phyloP scores from a whole-genome alignment of 768 basidiomycete species.

The Cyclocybe aegerita region DNA sequence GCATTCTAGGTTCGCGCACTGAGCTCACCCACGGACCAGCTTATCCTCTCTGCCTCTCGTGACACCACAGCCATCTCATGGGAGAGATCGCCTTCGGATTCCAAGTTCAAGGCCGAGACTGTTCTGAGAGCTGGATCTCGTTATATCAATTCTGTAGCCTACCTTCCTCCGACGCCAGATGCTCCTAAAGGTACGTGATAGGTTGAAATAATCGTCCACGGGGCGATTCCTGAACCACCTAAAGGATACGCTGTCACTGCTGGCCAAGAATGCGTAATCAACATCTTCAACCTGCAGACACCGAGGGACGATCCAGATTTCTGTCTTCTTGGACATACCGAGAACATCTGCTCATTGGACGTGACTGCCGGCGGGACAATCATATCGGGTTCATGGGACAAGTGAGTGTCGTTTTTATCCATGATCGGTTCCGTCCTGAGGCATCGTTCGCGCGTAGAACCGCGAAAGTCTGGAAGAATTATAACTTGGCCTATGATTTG shows the following conservation, averaged over 20 bases:
- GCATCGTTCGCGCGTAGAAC: conserved; percentile 50
- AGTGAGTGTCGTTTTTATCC: conserved; percentile 45
- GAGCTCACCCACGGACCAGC: conserved; percentile 68
- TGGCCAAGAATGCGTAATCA: conserved; percentile 87
- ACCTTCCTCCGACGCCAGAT: conserved; percentile 66
- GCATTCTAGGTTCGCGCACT: conserved; percentile 76
- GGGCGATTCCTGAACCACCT: conserved; percentile 18
- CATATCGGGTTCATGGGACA: conserved; percentile 97
- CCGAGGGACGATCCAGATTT: conserved; percentile 73
- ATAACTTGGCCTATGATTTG: conserved; percentile 68
- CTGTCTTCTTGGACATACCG: conserved; percentile 83
- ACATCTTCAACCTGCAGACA: conserved; percentile 66
- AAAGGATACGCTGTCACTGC: conserved; percentile 85
- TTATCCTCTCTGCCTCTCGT: conserved; percentile 88
- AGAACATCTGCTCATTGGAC: conserved; percentile 87
- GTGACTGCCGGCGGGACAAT: conserved; percentile 69
- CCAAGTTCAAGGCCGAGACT: conserved; percentile 52
- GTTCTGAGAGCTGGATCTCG: conserved; percentile 66
- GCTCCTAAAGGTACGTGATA: conserved; percentile 61
- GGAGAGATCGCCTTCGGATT: conserved; percentile 51
- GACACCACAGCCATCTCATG: conserved; percentile 91
- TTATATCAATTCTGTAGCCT: conserved; percentile 81
- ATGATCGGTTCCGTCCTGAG: conserved; percentile 1
- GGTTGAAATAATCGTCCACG: conserved; percentile 7
- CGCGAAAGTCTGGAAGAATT: conserved; percentile 91